phyloP scores from a whole-genome alignment of 371 early-diverging fungal species.

The Mortierella sp. region DNA sequence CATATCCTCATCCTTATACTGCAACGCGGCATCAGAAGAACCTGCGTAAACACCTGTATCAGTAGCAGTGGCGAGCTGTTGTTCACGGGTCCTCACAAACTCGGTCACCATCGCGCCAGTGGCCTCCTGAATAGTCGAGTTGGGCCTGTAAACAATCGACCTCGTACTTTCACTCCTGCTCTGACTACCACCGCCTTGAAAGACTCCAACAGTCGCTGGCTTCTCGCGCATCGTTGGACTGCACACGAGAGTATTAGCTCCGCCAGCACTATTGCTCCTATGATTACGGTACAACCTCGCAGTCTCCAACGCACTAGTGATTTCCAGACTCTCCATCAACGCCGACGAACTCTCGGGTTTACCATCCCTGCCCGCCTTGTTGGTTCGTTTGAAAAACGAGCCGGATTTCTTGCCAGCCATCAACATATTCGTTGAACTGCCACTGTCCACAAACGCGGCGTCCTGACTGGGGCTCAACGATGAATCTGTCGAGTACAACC shows the following conservation, averaged over 20 bases:
- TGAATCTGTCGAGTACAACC: neutral
- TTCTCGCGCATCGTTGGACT: neutral
- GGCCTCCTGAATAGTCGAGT: constrained; percentile 37
- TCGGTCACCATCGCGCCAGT: constrained; percentile 38
- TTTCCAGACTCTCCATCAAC: constrained; percentile 21
- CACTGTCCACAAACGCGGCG: neutral
- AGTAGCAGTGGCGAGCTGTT: neutral
- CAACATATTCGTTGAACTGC: neutral
- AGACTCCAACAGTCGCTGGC: neutral
- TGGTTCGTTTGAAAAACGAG: constrained; percentile 2
- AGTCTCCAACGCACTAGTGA: constrained; percentile 21
- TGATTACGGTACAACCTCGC: constrained; percentile 2
- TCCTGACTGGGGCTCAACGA: constrained; percentile 9
- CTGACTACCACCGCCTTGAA: neutral
- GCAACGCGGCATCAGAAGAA: neutral
- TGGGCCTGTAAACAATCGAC: constrained; percentile 28
- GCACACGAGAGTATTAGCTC: neutral
- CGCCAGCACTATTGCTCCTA: neutral
- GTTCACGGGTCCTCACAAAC: constrained; percentile 38
- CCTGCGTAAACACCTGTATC: neutral
- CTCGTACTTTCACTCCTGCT: neutral
- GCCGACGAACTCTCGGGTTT: constrained; percentile 23
- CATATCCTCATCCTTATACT: neutral
- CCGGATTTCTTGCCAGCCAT: constrained; percentile 14
- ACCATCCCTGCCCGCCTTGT: neutral